Evolutionary conservation across 129 eudicot genomes (phyloP).

Genomic region (Saposhnikovia divaricata): DNA sequence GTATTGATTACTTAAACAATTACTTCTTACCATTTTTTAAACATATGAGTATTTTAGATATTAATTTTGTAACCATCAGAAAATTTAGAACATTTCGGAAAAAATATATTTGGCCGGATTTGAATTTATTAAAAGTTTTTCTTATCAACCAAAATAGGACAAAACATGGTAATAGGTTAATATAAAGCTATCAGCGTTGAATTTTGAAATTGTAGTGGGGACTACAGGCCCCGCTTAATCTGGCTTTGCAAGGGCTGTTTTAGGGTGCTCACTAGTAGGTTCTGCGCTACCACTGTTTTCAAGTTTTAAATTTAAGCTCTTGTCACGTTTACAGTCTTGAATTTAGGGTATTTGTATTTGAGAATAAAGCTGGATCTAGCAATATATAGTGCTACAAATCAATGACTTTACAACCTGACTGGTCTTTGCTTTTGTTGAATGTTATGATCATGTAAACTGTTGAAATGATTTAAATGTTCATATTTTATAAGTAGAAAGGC

Average conservation of each 20-base stretch:
- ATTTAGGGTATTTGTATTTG: neutral
- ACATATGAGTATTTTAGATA: too few relatives aligned
- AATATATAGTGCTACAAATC: neutral
- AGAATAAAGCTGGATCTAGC: neutral
- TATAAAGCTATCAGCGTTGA: neutral
- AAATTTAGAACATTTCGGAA: too few relatives aligned
- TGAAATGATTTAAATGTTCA: neutral
- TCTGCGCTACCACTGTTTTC: neutral
- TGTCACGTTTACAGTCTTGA: neutral
- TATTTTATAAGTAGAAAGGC: neutral
- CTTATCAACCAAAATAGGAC: neutral
- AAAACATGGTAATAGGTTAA: neutral
- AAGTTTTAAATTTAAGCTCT: neutral
- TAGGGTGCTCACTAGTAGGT: neutral
- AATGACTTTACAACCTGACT: neutral
- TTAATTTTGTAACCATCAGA: too few relatives aligned
- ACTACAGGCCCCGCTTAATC: neutral
- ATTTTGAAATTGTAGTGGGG: neutral
- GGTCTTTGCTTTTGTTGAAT: neutral
- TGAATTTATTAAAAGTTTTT: neutral
- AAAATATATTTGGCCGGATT: too few relatives aligned
- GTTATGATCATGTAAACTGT: neutral
- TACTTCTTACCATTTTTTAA: too few relatives aligned
- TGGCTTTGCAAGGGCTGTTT: neutral
- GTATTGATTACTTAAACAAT: neutral